Evolutionary conservation across 345 rosid species (phyloP).

Genomic region (Xanthoceras sorbifolium): DNA sequence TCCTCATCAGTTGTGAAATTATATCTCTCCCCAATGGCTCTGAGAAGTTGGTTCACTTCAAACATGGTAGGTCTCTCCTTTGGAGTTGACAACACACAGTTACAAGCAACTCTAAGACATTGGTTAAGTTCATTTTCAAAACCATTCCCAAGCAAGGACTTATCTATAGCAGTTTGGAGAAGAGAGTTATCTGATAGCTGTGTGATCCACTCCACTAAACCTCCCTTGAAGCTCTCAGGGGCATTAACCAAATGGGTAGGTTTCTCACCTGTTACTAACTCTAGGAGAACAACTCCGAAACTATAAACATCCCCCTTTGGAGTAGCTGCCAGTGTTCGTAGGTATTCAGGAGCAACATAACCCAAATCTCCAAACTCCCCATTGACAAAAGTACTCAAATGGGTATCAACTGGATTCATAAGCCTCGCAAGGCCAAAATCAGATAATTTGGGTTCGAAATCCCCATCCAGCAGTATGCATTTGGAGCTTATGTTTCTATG

Average conservation of each 20-base stretch:
- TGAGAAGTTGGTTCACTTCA: constrained; percentile 23
- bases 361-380: constrained; percentile 29
- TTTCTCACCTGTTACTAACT: constrained; percentile 33
- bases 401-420: constrained; percentile 20
- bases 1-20: constrained; percentile 22
- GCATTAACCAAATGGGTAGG: constrained; percentile 9
- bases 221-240: constrained; percentile 16
- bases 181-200: constrained; percentile 1
- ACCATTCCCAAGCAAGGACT: constrained; percentile 27
- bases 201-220: constrained; percentile 21
- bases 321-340: constrained; percentile 23
- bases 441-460: constrained; percentile 33
- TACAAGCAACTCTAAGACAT: constrained; percentile 25
- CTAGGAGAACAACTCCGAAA: constrained; percentile 34
- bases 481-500: constrained; percentile 38
- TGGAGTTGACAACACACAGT: constrained; percentile 21
- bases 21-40: constrained; percentile 23
- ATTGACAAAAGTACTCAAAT: constrained; percentile 26
- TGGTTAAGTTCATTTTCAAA: constrained; percentile 18
- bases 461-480: constrained; percentile 24
- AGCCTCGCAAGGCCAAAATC: constrained; percentile 35
- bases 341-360: constrained; percentile 26
- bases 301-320: constrained; percentile 34
- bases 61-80: constrained; percentile 34
- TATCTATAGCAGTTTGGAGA: constrained; percentile 24